Base-by-base conservation (phyloP, 2,329 filamentous ascomycete genomes). In the Aspergillus neoniger region DNA sequence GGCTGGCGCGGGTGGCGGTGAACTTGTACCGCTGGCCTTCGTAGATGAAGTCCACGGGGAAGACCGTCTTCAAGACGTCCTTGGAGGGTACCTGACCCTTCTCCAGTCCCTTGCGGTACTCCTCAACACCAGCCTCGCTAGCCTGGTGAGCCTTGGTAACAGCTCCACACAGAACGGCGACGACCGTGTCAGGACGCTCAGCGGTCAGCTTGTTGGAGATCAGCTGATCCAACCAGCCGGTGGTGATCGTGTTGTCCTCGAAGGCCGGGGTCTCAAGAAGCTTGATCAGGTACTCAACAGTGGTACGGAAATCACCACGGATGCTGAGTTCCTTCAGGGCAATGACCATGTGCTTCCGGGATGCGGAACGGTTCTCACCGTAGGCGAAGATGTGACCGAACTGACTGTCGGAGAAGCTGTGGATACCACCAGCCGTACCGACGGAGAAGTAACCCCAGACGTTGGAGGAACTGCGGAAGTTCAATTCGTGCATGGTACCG, bases 401-500 rank as follows among this genome's bases (percentile, higher is more conserved):
- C 75, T 99, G 95, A 73, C 91, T 96, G 82, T 99, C 95, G 7
- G 95, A 98, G 85, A 96, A 99, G 79, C 92, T 97, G 86, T 99
- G 95, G 67, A 99, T 99, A 79, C 93, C 93, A 81, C 93, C 94
- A 58, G 92, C 89, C 9, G 93, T 95, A 82, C 93, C 91, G 77
- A 99, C 95, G 56, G 95, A 99, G 87, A 99, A 99, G 81, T 99
- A 99, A 85, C 95, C 95, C 95, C 95, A 99, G 59, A 98, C 95
- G 70, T 99, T 99, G 65, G 95, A 98, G 77, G 92, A 96, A 82
- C 91, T 96, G 75, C 95, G 88, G 87, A 99, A 99, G 85, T 99
- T 99, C 74, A 99, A 83, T 75, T 99, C 95, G 82, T 98, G 95
- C 87, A 99, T 96, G 56, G 94, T 96, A 87, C 95, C 95, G 73